Evolutionary conservation across 2,329 filamentous ascomycete genomes (phyloP).

Genomic region (Drechslerella dactyloides): DNA sequence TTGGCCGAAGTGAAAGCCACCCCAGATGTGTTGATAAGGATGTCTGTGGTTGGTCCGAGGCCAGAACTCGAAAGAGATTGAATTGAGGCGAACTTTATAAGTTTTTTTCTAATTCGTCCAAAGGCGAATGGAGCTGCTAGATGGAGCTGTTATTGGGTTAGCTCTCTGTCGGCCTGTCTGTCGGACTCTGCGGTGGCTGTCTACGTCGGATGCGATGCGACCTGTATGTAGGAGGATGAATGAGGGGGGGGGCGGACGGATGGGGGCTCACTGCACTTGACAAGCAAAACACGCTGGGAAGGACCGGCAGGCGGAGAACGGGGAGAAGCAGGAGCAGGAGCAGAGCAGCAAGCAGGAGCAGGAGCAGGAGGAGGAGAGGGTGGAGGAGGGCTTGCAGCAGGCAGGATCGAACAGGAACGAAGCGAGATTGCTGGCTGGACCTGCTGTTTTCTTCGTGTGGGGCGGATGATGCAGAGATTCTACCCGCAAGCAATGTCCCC

Average conservation of each 20-base stretch:
- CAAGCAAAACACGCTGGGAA: background rate
- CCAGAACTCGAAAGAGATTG: background rate
- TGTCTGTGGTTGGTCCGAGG: constrained; percentile 10
- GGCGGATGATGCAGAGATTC: constrained; percentile 49
- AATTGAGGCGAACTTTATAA: constrained; percentile 4
- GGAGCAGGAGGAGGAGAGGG: constrained; percentile 16
- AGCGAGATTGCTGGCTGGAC: constrained; percentile 51
- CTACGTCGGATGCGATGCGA: constrained; percentile 2
- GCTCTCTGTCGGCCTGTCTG: background rate
- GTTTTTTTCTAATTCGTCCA: background rate
- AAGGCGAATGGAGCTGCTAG: background rate
- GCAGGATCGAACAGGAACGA: constrained; percentile 28
- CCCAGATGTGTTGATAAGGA: constrained; percentile 46
- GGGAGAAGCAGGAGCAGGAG: constrained; percentile 6
- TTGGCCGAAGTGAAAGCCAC: constrained; percentile 4
- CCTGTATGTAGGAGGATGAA: constrained; percentile 22
- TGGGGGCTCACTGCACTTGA: background rate
- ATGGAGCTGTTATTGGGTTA: constrained; percentile 1
- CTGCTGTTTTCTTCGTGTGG: constrained; percentile 50
- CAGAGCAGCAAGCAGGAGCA: constrained; percentile 6
- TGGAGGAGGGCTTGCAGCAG: constrained; percentile 11
- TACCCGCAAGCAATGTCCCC: constrained; percentile 50
- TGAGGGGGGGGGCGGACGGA: constrained; percentile 11
- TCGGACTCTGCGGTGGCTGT: background rate
- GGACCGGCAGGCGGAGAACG: constrained; percentile 3